Base-by-base conservation (phyloP, 768 basidiomycete species). In the Flagelloscypha sp. region DNA sequence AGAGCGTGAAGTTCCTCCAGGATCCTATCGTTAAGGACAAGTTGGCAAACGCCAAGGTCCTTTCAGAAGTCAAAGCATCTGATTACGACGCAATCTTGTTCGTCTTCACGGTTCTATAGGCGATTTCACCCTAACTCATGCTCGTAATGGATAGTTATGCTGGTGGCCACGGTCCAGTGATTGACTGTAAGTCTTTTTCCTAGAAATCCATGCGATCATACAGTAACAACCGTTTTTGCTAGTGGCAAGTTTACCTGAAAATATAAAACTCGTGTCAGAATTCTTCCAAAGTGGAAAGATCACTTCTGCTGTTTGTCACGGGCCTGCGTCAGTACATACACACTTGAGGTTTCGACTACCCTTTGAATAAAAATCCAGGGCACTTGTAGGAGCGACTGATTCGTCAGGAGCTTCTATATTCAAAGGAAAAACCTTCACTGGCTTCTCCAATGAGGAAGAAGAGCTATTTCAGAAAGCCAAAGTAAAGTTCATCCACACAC, bases 261-360 rank as follows among this genome's bases (percentile, higher is more conserved):
- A 10, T 16, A 68, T 74, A 54, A 73, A 61, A 50, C 25, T 19
- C n/a, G 19, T 28, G 10, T 24, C 22, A 12, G 6, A 84, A 79
- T 80, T 86, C 57, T 86, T 72, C 60, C 67, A 68, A 35, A 53
- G 67, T 7, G 76, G 74, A 29, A 87, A 84, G 59, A 56, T 80
- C 41, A 70, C 75, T 6, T 47, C 76, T 3, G 82, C 82, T 3
- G 84, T 89, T 17, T 88, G 86, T 62, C 86, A 88, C 57, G 86
- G 84, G 12, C 74, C 84, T 34, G 81, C 73, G 69, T 80, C 44
- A 51, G 74, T 63, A 28, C 15, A 25, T 37, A 27, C 32, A 45
- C 13, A n/a, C n/a, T n/a, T n/a, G n/a, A n/a, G n/a, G n/a, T n/a
- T n/a, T n/a, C n/a, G n/a, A n/a, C n/a, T n/a, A n/a, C n/a, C n/a